phyloP scores from a whole-genome alignment of 768 basidiomycete species.

The Ramaria rubella region DNA sequence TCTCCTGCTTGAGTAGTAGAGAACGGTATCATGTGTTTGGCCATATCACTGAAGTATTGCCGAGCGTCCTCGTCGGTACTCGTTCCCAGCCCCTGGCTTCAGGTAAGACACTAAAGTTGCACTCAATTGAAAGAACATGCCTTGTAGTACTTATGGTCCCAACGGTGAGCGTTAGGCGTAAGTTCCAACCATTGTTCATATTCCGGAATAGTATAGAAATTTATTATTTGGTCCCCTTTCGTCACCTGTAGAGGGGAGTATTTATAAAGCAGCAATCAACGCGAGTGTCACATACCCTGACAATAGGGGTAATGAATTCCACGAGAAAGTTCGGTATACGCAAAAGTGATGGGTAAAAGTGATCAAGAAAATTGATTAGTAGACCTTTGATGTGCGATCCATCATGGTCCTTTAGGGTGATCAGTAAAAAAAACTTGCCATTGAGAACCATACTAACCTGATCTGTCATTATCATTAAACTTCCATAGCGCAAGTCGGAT shows the following conservation, averaged over 20 bases:
- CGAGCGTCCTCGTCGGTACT: slow-evolving; percentile 85
- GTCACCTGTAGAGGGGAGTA: slow-evolving; percentile 42
- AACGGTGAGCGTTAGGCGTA: slow-evolving; percentile 69
- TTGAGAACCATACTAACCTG: slow-evolving; percentile 52
- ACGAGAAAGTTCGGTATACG: slow-evolving; percentile 89
- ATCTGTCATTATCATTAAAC: slow-evolving; percentile 99
- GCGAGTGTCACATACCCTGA: slow-evolving; percentile 54
- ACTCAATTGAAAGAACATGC: slow-evolving; percentile 35
- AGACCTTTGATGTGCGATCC: slow-evolving; percentile 99
- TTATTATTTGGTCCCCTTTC: slow-evolving; percentile 66
- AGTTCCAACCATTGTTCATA: slow-evolving; percentile 87
- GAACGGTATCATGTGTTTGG: slow-evolving; percentile 93
- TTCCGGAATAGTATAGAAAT: slow-evolving; percentile 97
- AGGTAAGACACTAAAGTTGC: background rate
- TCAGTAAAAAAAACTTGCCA: background rate
- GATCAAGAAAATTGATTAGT: slow-evolving; percentile 94
- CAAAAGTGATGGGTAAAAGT: slow-evolving; percentile 92
- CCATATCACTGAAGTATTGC: slow-evolving; percentile 88
- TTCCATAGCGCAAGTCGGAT: slow-evolving; percentile 77
- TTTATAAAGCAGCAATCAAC: background rate
- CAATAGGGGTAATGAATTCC: slow-evolving; percentile 98
- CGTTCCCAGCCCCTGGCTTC: slow-evolving; percentile 89
- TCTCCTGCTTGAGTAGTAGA: slow-evolving; percentile 74
- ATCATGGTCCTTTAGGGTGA: slow-evolving; percentile 78
- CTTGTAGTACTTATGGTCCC: slow-evolving; percentile 97